Evolutionary conservation across 2,329 filamentous ascomycete species (phyloP), one percentile per base, ranked within the genome.

Genomic region (Xylariaceae sp.): DNA sequence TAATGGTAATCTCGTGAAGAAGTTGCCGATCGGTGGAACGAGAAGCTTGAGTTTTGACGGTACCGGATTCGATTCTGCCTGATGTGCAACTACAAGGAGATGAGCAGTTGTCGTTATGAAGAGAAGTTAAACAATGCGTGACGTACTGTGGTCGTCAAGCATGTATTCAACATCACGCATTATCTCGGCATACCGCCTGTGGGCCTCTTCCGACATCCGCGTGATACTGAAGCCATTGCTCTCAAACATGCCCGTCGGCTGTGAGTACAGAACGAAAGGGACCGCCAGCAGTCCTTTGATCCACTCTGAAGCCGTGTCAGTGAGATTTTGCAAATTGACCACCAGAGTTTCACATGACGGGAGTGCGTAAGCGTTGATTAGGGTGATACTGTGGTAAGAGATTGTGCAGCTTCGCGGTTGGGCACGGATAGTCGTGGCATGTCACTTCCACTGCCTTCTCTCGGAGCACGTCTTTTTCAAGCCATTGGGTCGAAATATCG

Each of bases 261-360:
- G 92, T 1, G 93, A 97, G 70, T 96, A 91, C 48, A 99, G 82
- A 38, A 99, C 93, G 68, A 99, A 99, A 0, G 94, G 94, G 1
- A 97, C 93, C 1, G 94, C 94, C 12, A 97, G 78, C 4, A 97
- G 81, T 38, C 88, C 89, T 74, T 99, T 97, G 77, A 97, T 90
- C 93, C 93, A 97, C 87, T 96, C 90, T 84, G 63, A 56, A 46
- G 55, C 39, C 42, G 28, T 18, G 50, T 52, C 36, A 55, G 60
- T 16, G 28, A 47, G 39, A 39, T 18, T 34, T 11, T 31, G 34
- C 42, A 45, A n/a, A 14, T 39, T 28, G 39, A 6, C 46, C 12
- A 16, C 3, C 5, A 4, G 36, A 39, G n/a, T 39, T 3, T n/a
- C 5, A 5, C 19, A 46, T 42, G 47, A 38, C 9, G 10, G 34